Base-by-base conservation (phyloP, 2,329 filamentous ascomycete genomes). In the Colletotrichum orbiculare region DNA sequence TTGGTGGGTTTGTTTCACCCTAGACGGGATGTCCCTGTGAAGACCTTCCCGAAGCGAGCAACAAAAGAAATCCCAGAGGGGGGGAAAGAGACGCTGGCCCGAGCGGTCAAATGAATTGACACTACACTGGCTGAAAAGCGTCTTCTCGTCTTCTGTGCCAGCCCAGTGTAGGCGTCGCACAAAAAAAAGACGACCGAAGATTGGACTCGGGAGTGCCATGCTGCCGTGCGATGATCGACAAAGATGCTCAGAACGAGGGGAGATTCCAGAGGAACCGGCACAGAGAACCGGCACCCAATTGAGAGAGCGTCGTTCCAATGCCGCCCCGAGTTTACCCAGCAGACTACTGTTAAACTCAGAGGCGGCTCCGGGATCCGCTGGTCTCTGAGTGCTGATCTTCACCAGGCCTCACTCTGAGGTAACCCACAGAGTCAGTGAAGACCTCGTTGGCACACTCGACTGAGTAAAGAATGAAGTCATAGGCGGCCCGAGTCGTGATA, bases 1-100 rank as follows among this genome's bases (percentile, higher is more conserved):
- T 25, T 25, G 35, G 54, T 59, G 42, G 60, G 17, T 60, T 62
- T 47, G 61, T 60, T 64, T 64, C 61, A 64, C 42, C 49, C 25
- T 50, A 8, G 38, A 39, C 56, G 56, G 61, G 49, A 11, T 60
- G 49, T 39, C 61, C 61, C 50, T 60, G 61, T 42, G 50, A 42
- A 43, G 12, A 12, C 33, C 11, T 39, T 38, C 25, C 25, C 42
- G 42, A 46, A 42, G 37, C 33, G 25, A 42, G 33, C 48, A 38
- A 54, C 48, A 60, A 42, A 42, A 60, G 54, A 35, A 42, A 43
- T 42, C 60, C 46, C 13, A 15, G 2, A 59, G 4, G 25, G 25
- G 4, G 25, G 46, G 41, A 47, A n/a, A 45, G 8, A 35, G 47
- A 43, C 12, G 15, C 15, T 43, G 9, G 43, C 38, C 38, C 41